These are phyloP conservation scores for Phoma sp. DNA, from an alignment of 2,329 filamentous ascomycete genomes.

Conservation along the genomic window DNA sequence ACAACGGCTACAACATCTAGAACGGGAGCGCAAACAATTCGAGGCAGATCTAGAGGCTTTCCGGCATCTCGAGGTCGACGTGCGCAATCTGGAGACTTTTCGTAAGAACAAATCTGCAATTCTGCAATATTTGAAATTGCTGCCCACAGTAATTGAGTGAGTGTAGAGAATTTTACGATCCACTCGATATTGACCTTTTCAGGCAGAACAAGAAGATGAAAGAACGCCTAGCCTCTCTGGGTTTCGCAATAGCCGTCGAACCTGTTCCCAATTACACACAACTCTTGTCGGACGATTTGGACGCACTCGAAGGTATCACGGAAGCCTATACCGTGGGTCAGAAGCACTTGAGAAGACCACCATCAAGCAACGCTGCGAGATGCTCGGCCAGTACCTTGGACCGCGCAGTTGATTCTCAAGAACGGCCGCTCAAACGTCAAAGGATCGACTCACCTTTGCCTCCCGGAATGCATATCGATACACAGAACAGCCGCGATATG, in stretches of 20 bases:
- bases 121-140: constrained; percentile 34
- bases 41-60: constrained; percentile 8
- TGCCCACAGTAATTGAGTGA: constrained; percentile 38
- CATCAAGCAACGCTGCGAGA: constrained; percentile 34
- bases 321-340: background rate
- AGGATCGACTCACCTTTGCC: constrained; percentile 40
- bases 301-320: constrained; percentile 18
- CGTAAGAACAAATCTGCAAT: constrained; percentile 32
- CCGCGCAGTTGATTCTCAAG: constrained; percentile 17
- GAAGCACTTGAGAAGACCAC: constrained; percentile 16
- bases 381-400: constrained; percentile 27
- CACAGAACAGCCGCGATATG: constrained; percentile 35
- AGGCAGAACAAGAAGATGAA: constrained; percentile 42
- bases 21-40: constrained; percentile 26
- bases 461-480: constrained; percentile 21
- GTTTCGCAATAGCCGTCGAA: constrained; percentile 36
- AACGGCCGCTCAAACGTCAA: constrained; percentile 38
- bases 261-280: constrained; percentile 31
- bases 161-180: background rate
- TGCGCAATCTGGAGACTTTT: constrained; percentile 29
- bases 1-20: constrained; percentile 24
- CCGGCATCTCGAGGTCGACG: constrained; percentile 22
- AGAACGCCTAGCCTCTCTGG: constrained; percentile 33
- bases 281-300: constrained; percentile 10
- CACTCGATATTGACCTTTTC: constrained; percentile 12